phyloP scores from a whole-genome alignment of 148 eudicot genomes.

The Fagopyrum esculentum region DNA sequence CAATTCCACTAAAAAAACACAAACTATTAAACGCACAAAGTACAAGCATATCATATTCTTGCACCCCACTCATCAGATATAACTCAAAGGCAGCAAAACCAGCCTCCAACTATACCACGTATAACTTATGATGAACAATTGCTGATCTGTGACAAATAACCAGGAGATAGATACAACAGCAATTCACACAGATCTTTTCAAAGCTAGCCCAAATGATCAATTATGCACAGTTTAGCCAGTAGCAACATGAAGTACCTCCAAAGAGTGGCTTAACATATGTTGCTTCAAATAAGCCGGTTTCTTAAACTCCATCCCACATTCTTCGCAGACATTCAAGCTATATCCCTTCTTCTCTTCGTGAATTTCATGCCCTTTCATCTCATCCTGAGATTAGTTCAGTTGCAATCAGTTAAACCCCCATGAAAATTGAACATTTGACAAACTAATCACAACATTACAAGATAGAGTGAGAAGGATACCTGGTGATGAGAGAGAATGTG shows the following conservation, averaged over 20 bases:
- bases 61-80: neutral
- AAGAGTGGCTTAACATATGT: conserved; percentile 78
- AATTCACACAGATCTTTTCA: neutral
- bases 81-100: neutral
- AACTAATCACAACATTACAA: neutral
- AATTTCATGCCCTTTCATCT: conserved; percentile 24
- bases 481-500: conserved; percentile 42
- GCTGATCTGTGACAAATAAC: too few species aligned
- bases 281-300: conserved; percentile 91
- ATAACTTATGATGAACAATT: neutral
- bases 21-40: neutral
- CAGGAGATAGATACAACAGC: neutral
- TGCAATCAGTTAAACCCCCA: conserved; percentile 2
- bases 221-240: neutral
- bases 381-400: conserved; percentile 29
- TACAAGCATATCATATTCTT: neutral
- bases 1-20: neutral
- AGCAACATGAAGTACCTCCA: conserved; percentile 45
- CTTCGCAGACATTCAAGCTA: conserved; percentile 51
- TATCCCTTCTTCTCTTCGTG: conserved; percentile 20
- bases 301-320: conserved; percentile 58
- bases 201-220: neutral
- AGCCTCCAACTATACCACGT: neutral
- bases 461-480: conserved; percentile 16
- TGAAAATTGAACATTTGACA: neutral